A percentile compares a stretch with the other conserved stretches of the same genome.
phyloP scores from a whole-genome alignment of 345 rosid species.

The Syzygium oleosum region DNA sequence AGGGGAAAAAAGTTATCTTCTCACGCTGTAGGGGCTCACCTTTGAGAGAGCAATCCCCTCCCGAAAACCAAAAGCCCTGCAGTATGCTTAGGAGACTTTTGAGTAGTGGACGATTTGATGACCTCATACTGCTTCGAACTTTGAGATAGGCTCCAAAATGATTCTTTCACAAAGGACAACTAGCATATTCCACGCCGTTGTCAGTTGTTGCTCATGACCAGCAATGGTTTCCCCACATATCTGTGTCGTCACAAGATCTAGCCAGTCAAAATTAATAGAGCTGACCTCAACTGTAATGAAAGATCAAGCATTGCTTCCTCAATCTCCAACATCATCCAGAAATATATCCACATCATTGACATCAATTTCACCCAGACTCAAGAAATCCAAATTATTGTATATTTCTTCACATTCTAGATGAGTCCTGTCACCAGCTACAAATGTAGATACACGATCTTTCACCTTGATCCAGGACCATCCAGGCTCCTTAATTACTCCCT shows the following conservation, averaged over 20 bases:
- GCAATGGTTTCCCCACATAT: background rate
- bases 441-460: constrained; percentile 39
- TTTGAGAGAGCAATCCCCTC: background rate
- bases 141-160: background rate
- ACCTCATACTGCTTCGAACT: background rate
- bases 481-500: constrained; percentile 74
- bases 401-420: constrained; percentile 53
- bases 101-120: background rate
- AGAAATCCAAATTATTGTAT: constrained; percentile 35
- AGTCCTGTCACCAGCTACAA: constrained; percentile 55
- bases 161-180: background rate
- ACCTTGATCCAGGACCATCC: constrained; percentile 83
- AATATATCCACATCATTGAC: constrained; percentile 6
- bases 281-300: background rate
- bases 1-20: background rate
- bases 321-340: background rate
- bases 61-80: background rate
- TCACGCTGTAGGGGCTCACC: background rate
- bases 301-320: background rate
- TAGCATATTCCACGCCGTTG: background rate
- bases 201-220: background rate
- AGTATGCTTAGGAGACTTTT: background rate
- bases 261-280: background rate
- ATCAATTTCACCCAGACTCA: constrained; percentile 18
- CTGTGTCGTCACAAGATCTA: background rate